Evolutionary conservation across 495 filamentous ascomycete genomes (phyloP), one percentile per base, ranked within the genome.

Genomic region (Talaromyces borbonicus): DNA sequence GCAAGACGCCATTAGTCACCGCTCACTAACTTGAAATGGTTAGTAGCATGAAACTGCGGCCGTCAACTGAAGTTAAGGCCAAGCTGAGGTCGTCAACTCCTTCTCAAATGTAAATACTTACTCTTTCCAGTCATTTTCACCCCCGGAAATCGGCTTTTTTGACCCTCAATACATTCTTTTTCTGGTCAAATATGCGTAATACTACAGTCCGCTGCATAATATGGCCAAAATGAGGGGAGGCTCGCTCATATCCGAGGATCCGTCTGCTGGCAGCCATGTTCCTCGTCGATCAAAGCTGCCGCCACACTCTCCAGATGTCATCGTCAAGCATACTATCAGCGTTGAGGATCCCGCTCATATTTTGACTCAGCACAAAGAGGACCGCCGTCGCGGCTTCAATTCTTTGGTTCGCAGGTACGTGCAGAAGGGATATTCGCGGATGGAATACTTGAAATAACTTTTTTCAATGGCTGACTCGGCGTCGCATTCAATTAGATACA

Each of bases 341-440:
- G 58, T 79, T 1, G 61, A 58, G 0, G 64, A 75, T 39, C 59
- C 67, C 2, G 60, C 67, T 4, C 59, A 66, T 33, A 67, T 75
- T 1, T 58, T 76, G 14, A 55, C 68, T 4, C 61, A 71, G 50
- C 67, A 68, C 52, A 63, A 70, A 31, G 69, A 73, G 43, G 73
- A 75, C 38, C 67, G 74, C 22, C 58, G 67, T 42, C 60, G 70
- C 22, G 60, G 66, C n/a, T 77, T 74, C 43, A 73, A 76, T 48
- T 44, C 60, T n/a, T 57, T 78, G 30, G 72, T 77, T 19, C 66
- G 69, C 52, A 67, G 70, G 73, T 73, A 46, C 60, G 62, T 57
- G 24, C 35, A 49, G 32, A 44, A n/a, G n/a, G n/a, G n/a, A n/a
- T n/a, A n/a, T n/a, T 31, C 19, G 41, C 26, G 19, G 8, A 6